These are phyloP conservation scores for Cenchrus purpureus DNA, from an alignment of 176 grass and related monocot species.

Conservation along the genomic window DNA sequence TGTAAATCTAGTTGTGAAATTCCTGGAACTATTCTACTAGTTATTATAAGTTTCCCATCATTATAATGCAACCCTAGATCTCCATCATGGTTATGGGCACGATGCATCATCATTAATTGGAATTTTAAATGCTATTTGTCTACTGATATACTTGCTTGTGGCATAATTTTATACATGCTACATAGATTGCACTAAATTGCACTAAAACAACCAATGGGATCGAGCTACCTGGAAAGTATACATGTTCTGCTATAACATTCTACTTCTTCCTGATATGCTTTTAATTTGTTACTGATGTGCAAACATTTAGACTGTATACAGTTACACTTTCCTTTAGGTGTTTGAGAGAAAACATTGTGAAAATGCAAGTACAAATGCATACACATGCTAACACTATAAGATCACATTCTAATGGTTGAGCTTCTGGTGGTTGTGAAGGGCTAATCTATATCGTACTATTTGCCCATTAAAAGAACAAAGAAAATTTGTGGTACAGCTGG, in stretches of 20 bases:
- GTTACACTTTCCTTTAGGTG: conserved; percentile 7
- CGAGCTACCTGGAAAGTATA: conserved; percentile 4
- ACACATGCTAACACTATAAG: conserved; percentile 12
- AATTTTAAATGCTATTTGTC: neutral
- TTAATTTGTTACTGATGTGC: neutral
- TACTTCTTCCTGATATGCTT: neutral
- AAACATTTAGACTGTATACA: neutral
- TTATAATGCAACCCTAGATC: conserved; percentile 31
- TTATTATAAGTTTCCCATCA: conserved; percentile 20
- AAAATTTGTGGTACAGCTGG: conserved; percentile 30
- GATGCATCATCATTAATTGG: conserved; percentile 26
- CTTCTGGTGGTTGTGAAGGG: conserved; percentile 29
- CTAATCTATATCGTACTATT: conserved; percentile 11
- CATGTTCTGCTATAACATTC: conserved; percentile 12
- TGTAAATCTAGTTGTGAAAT: conserved; percentile 1
- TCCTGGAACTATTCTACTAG: neutral
- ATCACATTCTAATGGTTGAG: conserved; percentile 30
- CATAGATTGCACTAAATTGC: neutral
- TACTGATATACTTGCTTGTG: conserved; percentile 3
- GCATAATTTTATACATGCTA: conserved; percentile 1
- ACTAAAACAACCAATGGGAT: neutral
- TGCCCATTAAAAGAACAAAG: conserved; percentile 31
- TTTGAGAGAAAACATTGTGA: conserved; percentile 10
- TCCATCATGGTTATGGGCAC: neutral
- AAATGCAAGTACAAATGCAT: conserved; percentile 34